phyloP scores from a whole-genome alignment of 2,329 filamentous ascomycete genomes.

The Epicoccum nigrum region DNA sequence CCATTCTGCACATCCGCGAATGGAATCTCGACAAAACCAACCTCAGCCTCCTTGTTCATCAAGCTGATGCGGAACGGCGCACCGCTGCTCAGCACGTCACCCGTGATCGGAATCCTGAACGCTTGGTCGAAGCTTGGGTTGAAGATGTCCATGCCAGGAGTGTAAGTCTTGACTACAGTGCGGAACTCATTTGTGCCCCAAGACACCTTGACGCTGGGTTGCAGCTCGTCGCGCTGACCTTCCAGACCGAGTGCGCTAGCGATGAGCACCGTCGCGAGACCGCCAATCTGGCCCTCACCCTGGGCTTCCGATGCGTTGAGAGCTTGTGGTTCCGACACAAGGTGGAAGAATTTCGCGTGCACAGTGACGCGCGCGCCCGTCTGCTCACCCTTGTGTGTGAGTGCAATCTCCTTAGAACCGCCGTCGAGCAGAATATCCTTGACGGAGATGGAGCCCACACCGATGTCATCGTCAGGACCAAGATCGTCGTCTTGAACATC shows the following conservation, averaged over 20 bases:
- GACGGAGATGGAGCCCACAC: slow-evolving; percentile 50
- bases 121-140: slow-evolving; percentile 57
- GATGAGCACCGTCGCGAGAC: slow-evolving; percentile 53
- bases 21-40: slow-evolving; percentile 32
- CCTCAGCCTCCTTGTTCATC: slow-evolving; percentile 37
- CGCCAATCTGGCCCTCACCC: slow-evolving; percentile 43
- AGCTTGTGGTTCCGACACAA: slow-evolving; percentile 45
- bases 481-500: slow-evolving; percentile 56
- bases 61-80: slow-evolving; percentile 34
- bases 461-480: slow-evolving; percentile 53
- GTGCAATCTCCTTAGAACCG: slow-evolving; percentile 50
- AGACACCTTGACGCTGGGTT: slow-evolving; percentile 54
- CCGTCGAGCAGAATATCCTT: slow-evolving; percentile 52
- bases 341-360: slow-evolving; percentile 51
- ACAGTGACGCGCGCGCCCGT: slow-evolving; percentile 48
- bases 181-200: slow-evolving; percentile 52
- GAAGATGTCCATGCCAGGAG: slow-evolving; percentile 55
- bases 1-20: slow-evolving; percentile 36
- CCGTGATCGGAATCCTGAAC: slow-evolving; percentile 53
- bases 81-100: slow-evolving; percentile 33
- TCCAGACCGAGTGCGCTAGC: slow-evolving; percentile 52
- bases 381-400: slow-evolving; percentile 48
- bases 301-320: slow-evolving; percentile 39
- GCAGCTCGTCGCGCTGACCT: slow-evolving; percentile 53
- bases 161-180: slow-evolving; percentile 53